Evolutionary conservation across 1,139 yeast species (phyloP).

Genomic region (Hansenula sp.): DNA sequence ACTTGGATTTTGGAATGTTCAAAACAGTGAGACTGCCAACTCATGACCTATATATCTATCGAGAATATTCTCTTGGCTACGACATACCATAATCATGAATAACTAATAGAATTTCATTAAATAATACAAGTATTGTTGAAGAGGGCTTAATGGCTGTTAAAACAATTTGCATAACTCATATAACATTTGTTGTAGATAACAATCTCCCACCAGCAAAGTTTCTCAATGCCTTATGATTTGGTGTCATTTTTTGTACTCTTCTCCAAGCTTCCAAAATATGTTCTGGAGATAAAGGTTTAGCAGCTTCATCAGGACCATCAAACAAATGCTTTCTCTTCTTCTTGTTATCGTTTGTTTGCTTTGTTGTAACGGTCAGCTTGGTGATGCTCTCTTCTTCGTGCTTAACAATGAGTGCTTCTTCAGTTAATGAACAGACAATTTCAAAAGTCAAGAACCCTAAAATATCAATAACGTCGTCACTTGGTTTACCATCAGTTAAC

Average conservation of each 20-base stretch:
- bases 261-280: slow-evolving; percentile 95
- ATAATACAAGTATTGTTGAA: no score
- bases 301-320: slow-evolving; percentile 88
- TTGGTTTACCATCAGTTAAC: slow-evolving; percentile 85
- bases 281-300: slow-evolving; percentile 74
- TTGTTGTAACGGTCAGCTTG: slow-evolving; percentile 20
- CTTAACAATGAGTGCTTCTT: slow-evolving; percentile 82
- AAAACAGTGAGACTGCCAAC: background rate
- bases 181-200: slow-evolving; percentile 29
- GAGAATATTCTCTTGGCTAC: background rate
- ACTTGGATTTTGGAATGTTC: slow-evolving; percentile 2
- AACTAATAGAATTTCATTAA: background rate
- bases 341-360: slow-evolving; percentile 20
- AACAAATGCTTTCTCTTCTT: slow-evolving; percentile 60
- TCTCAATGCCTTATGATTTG: slow-evolving; percentile 62
- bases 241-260: slow-evolving; percentile 60
- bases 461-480: slow-evolving; percentile 95
- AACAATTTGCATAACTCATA: slow-evolving; percentile 17
- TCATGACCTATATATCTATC: no score
- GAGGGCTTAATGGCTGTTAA: no score
- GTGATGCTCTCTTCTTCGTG: slow-evolving; percentile 51
- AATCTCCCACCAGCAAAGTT: slow-evolving; percentile 72
- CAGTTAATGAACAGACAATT: slow-evolving; percentile 91
- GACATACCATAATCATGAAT: background rate
- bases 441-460: slow-evolving; percentile 94